These are phyloP conservation scores for Vitis amurensis DNA, from an alignment of 164 flowering plant genomes.

Conservation along the genomic window DNA sequence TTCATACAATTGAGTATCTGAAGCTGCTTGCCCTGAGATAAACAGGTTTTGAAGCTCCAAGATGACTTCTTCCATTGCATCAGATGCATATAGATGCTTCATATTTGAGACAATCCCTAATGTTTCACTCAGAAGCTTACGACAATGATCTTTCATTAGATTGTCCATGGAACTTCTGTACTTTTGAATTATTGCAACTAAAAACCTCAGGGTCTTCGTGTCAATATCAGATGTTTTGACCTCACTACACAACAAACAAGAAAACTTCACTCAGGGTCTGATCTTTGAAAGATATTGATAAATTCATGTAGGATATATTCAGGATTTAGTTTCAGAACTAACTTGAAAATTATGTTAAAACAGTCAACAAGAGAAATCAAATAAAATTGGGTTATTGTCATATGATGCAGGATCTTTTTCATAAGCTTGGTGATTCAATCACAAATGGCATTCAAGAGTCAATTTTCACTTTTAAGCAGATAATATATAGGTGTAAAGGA, in stretches of 20 bases:
- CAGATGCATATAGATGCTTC: slow-evolving; percentile 54
- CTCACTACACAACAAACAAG: slow-evolving; percentile 46
- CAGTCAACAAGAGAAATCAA: not conserved
- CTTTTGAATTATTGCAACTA: slow-evolving; percentile 38
- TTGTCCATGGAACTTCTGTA: slow-evolving; percentile 37
- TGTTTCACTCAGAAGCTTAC: slow-evolving; percentile 59
- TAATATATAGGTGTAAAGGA: not conserved
- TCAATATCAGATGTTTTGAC: slow-evolving; percentile 46
- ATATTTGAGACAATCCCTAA: slow-evolving; percentile 58
- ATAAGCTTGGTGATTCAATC: no score
- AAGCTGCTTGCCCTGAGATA: slow-evolving; percentile 31
- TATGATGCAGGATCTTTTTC: no score
- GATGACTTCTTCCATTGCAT: slow-evolving; percentile 62
- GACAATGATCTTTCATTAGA: slow-evolving; percentile 31
- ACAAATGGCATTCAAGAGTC: not conserved
- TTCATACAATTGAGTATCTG: slow-evolving; percentile 34
- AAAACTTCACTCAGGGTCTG: not conserved
- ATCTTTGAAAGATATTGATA: not conserved
- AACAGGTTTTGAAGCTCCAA: slow-evolving; percentile 70
- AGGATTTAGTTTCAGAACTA: no score
- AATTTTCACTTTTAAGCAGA: not conserved
- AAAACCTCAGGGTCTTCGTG: slow-evolving; percentile 56
- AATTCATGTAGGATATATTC: not conserved
- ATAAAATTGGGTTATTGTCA: not conserved
- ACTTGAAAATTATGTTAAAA: not conserved